These are phyloP conservation scores for Teunomyces barrocoloradensis DNA, from an alignment of 805 yeast genomes.

Conservation along the genomic window DNA sequence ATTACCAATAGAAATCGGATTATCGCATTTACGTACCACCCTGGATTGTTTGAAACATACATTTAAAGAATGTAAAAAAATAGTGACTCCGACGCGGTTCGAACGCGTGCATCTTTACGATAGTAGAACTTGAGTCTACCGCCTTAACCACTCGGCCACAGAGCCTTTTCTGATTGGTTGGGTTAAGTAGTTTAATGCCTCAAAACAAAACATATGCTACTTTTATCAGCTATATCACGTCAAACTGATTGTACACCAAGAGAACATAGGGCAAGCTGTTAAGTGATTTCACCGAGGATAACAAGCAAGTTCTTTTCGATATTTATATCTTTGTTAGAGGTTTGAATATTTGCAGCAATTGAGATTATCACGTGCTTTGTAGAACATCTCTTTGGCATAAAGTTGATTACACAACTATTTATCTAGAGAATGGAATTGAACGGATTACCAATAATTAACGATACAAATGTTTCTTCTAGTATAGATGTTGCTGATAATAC, in stretches of 20 bases:
- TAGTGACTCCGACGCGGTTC: constrained; percentile 4
- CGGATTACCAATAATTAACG: constrained; percentile 1
- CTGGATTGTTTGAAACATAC: not conserved
- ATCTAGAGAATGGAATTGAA: constrained; percentile 1
- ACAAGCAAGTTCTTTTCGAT: no score
- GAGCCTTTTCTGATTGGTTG: not conserved
- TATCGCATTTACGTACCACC: no score
- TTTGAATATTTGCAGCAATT: no score
- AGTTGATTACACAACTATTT: not conserved
- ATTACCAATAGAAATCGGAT: no score
- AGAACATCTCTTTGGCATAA: not conserved
- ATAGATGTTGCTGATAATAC: not conserved
- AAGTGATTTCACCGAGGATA: no score
- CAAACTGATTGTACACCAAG: not conserved
- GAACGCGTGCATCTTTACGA: constrained; percentile 5
- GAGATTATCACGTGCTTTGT: not conserved
- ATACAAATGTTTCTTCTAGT: not conserved
- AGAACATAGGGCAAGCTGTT: no score
- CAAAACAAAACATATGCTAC: not conserved
- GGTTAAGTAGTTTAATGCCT: not conserved
- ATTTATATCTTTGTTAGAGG: no score
- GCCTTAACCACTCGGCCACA: constrained; percentile 5
- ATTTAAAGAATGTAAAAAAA: not conserved
- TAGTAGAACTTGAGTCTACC: constrained; percentile 4
- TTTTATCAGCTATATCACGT: not conserved